These are phyloP conservation scores for Hypoxylon sp. DNA, from an alignment of 2,329 filamentous ascomycete genomes.

Conservation along the genomic window DNA sequence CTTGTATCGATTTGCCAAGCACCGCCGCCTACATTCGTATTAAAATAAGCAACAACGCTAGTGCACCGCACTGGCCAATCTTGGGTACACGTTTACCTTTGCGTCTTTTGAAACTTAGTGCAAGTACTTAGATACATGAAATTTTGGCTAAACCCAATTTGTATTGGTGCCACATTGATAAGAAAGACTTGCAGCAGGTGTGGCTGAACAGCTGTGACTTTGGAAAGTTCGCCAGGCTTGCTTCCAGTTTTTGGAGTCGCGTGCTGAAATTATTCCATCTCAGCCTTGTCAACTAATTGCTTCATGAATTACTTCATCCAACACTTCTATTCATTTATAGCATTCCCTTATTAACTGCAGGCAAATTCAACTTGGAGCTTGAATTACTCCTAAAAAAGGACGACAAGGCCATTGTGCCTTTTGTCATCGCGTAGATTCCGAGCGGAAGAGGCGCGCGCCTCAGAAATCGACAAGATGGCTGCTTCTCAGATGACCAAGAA, in stretches of 20 bases:
- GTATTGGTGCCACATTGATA: no score
- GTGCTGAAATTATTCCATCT: conserved; percentile 22
- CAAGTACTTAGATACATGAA: no score
- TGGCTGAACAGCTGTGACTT: conserved; percentile 8
- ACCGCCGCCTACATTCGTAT: conserved; percentile 12
- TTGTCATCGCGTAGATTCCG: conserved; percentile 22
- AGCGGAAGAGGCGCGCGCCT: conserved; percentile 29
- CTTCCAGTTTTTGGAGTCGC: conserved; percentile 28
- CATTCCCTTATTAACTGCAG: no score
- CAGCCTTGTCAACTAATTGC: conserved; percentile 23
- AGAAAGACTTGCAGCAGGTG: conserved; percentile 4
- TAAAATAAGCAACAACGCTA: conserved; percentile 27
- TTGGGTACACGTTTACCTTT: background rate
- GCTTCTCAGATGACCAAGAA: conserved; percentile 87
- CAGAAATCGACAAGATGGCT: conserved; percentile 60
- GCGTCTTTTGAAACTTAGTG: conserved; percentile 6
- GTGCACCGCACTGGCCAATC: conserved; percentile 17
- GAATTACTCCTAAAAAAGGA: background rate
- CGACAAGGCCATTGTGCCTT: conserved; percentile 5
- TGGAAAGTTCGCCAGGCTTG: conserved; percentile 14
- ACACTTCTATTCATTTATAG: background rate
- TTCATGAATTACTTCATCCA: conserved; percentile 19
- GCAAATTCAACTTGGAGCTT: no score
- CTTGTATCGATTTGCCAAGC: conserved; percentile 17
- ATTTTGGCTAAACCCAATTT: no score